A percentile compares a stretch with the other conserved stretches of the same genome.
phyloP scores from a whole-genome alignment of 805 yeast species.

The Myxozyma sirexii region DNA sequence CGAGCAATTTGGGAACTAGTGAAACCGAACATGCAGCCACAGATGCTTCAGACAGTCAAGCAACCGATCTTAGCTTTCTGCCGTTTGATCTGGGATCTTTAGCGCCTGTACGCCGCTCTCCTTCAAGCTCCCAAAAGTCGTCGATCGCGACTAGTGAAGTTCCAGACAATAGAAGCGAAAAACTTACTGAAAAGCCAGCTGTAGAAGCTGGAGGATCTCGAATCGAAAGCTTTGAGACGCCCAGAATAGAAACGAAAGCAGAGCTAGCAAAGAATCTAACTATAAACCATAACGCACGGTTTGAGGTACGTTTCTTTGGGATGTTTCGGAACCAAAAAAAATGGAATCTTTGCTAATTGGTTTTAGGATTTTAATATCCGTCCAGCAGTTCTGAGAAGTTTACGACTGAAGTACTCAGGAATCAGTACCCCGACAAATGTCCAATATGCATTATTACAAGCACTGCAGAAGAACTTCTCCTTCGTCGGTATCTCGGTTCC shows the following conservation, averaged over 20 bases:
- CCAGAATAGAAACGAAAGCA: background rate
- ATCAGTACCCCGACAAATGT: slow-evolving; percentile 16
- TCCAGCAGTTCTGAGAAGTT: slow-evolving; percentile 14
- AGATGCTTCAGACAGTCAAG: too few relatives aligned
- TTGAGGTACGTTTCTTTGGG: background rate
- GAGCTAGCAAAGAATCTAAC: background rate
- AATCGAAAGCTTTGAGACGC: too few relatives aligned
- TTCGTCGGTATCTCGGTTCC: slow-evolving; percentile 39
- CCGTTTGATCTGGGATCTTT: too few relatives aligned
- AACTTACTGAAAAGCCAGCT: too few relatives aligned
- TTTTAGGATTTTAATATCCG: slow-evolving; percentile 19
- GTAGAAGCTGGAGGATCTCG: too few relatives aligned
- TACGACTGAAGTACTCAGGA: slow-evolving; percentile 9
- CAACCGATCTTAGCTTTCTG: too few relatives aligned
- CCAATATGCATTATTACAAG: slow-evolving; percentile 20
- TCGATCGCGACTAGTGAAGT: too few relatives aligned
- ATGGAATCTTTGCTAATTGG: background rate
- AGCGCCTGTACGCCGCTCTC: too few relatives aligned
- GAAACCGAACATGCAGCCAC: too few relatives aligned
- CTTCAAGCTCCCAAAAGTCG: too few relatives aligned
- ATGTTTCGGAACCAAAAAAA: background rate
- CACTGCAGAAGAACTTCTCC: slow-evolving; percentile 29
- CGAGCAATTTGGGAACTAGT: too few relatives aligned
- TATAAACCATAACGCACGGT: background rate
- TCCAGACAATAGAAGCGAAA: too few relatives aligned